phyloP scores from a whole-genome alignment of 1,139 yeast species.

The Torulaspora globosa region DNA sequence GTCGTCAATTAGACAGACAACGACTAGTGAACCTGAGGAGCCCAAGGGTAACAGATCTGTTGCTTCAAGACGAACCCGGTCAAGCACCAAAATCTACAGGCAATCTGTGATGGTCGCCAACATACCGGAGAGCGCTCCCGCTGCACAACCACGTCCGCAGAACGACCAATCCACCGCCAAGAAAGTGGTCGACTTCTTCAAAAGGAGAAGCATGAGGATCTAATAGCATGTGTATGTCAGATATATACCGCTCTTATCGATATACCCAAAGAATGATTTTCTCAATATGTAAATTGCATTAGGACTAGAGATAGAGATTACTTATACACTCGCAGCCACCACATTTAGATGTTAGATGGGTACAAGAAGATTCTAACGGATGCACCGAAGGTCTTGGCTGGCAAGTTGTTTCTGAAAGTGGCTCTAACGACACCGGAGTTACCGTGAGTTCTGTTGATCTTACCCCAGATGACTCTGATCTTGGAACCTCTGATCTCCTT shows the following conservation, averaged over 20 bases:
- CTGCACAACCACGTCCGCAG: constrained; percentile 15
- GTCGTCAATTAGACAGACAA: not conserved
- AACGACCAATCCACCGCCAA: constrained; percentile 60
- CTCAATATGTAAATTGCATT: constrained; percentile 15
- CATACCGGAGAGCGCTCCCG: constrained; percentile 10
- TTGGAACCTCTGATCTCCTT: constrained; percentile 98
- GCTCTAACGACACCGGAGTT: constrained; percentile 98
- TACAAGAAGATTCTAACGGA: constrained; percentile 99
- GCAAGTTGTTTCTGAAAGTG: constrained; percentile 97
- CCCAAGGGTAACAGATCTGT: not conserved
- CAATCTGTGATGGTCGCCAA: constrained; percentile 22
- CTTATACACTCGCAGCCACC: constrained; percentile 20
- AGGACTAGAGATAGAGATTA: constrained; percentile 18
- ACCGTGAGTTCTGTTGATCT: constrained; percentile 98
- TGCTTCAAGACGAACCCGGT: not conserved
- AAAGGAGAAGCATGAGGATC: constrained; percentile 59
- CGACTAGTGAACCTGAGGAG: not conserved
- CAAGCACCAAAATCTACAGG: constrained; percentile 12
- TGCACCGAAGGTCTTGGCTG: constrained; percentile 99
- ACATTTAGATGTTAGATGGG: constrained; percentile 95
- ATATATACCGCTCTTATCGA: constrained; percentile 3
- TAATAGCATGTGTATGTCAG: constrained; percentile 10
- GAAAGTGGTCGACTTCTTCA: constrained; percentile 76
- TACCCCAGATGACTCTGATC: constrained; percentile 99
- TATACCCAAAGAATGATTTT: constrained; percentile 9